Conservation (phyloP, 345 rosid genomes). For the Hypericum perforatum region DNA sequence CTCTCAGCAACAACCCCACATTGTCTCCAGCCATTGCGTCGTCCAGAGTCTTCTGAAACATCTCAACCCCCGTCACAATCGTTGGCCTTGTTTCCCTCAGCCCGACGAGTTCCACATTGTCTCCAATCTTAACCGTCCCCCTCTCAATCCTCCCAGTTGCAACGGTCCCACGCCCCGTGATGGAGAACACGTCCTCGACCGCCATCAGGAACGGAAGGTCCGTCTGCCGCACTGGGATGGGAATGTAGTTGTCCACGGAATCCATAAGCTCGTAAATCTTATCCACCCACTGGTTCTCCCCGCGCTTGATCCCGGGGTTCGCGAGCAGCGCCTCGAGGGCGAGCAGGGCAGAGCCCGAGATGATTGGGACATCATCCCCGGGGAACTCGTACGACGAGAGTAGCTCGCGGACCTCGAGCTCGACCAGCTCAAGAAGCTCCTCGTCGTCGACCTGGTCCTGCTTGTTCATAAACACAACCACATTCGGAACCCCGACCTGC, state of each 20-base stretch:
- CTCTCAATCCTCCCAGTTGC: slow-evolving; percentile 92
- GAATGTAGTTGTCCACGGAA: slow-evolving; percentile 70
- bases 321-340: slow-evolving; percentile 74
- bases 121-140: slow-evolving; percentile 66
- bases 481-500: slow-evolving; percentile 85
- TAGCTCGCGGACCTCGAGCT: slow-evolving; percentile 92
- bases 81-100: slow-evolving; percentile 62
- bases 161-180: slow-evolving; percentile 86
- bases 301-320: slow-evolving; percentile 52
- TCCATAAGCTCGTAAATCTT: slow-evolving; percentile 91
- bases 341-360: slow-evolving; percentile 75
- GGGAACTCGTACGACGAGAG: slow-evolving; percentile 72
- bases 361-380: slow-evolving; percentile 76
- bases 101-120: slow-evolving; percentile 76
- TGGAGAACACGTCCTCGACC: slow-evolving; percentile 81
- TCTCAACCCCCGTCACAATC: slow-evolving; percentile 76
- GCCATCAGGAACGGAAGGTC: slow-evolving; percentile 87
- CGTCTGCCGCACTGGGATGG: slow-evolving; percentile 70
- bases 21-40: slow-evolving; percentile 91
- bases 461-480: slow-evolving; percentile 82
- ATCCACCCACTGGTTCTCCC: slow-evolving; percentile 86
- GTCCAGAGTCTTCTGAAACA: slow-evolving; percentile 85
- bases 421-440: slow-evolving; percentile 79
- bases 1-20: slow-evolving; percentile 84
- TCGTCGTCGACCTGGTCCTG: slow-evolving; percentile 92